Conservation (phyloP, 2,329 filamentous ascomycete species). For the Didymella glomerata region DNA sequence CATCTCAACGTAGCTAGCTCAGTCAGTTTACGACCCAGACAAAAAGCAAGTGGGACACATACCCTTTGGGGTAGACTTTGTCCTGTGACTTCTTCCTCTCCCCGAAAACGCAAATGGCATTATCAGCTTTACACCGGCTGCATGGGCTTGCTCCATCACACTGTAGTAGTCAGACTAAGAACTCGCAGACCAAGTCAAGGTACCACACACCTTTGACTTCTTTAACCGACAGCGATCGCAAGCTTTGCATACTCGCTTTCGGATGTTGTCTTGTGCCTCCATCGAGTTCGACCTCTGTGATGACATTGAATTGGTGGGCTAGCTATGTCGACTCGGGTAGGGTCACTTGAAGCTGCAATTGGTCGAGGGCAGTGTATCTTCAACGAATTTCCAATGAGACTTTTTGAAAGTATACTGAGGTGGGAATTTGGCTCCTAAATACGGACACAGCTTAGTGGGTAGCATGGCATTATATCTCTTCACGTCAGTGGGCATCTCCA, state of each 20-base stretch:
- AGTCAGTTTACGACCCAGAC: conserved; percentile 18
- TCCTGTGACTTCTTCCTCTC: conserved; percentile 72
- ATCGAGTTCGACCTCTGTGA: conserved; percentile 50
- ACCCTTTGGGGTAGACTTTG: conserved; percentile 75
- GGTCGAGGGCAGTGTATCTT: conserved; percentile 16
- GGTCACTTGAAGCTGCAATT: conserved; percentile 12
- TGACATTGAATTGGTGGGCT: conserved; percentile 35
- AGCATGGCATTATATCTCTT: conserved; percentile 52
- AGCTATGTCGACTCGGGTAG: conserved; percentile 4
- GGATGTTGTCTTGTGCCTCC: conserved; percentile 57
- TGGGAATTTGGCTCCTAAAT: conserved; percentile 42
- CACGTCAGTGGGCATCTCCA: conserved; percentile 49
- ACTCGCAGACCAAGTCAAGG: neutral
- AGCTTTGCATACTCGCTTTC: conserved; percentile 72
- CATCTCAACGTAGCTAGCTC: conserved; percentile 68
- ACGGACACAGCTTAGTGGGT: conserved; percentile 42
- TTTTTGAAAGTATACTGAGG: conserved; percentile 20
- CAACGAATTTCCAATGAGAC: conserved; percentile 17
- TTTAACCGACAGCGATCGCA: conserved; percentile 72
- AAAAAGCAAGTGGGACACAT: conserved; percentile 16
- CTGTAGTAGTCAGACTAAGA: conserved; percentile 43
- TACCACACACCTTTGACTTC: conserved; percentile 67
- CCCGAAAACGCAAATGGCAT: conserved; percentile 71
- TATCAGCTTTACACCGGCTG: conserved; percentile 69
- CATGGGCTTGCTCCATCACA: conserved; percentile 70